Evolutionary conservation across 163 green algal genomes (phyloP).

Genomic region (Smithsoniella earleae): DNA sequence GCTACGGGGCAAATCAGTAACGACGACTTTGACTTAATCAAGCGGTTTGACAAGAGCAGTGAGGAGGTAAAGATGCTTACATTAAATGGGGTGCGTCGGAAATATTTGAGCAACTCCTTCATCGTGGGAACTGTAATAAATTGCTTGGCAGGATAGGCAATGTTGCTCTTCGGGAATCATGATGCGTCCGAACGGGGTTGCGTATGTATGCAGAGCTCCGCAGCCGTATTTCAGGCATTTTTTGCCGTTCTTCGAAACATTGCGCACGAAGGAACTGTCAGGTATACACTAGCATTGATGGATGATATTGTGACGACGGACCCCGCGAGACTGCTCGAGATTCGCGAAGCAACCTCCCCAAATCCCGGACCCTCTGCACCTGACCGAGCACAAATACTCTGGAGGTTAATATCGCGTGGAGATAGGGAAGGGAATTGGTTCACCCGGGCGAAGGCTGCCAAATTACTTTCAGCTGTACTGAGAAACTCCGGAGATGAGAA

Average conservation of each 20-base stretch:
- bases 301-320: conserved; percentile 67
- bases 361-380: conserved; percentile 45
- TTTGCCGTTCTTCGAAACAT: conserved; percentile 84
- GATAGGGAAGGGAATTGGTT: conserved; percentile 75
- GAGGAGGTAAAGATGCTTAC: conserved; percentile 56
- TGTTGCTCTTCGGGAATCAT: not conserved
- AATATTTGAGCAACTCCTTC: not conserved
- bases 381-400: conserved; percentile 35
- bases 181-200: not conserved
- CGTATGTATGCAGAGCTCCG: conserved; percentile 54
- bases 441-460: conserved; percentile 78
- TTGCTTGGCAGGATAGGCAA: not conserved
- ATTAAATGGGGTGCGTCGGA: conserved; percentile 60
- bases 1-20: conserved; percentile 76
- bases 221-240: conserved; percentile 74
- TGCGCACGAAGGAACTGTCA: conserved; percentile 88
- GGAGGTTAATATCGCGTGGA: conserved; percentile 32
- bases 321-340: not conserved
- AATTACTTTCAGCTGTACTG: conserved; percentile 63
- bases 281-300: conserved; percentile 92
- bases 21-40: conserved; percentile 56
- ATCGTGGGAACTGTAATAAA: not conserved
- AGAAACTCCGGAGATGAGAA: conserved; percentile 35
- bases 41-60: conserved; percentile 77
- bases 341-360: not conserved